These are phyloP conservation scores for Calonectria hongkongensis DNA, from an alignment of 2,329 filamentous ascomycete species.

Conservation along the genomic window DNA sequence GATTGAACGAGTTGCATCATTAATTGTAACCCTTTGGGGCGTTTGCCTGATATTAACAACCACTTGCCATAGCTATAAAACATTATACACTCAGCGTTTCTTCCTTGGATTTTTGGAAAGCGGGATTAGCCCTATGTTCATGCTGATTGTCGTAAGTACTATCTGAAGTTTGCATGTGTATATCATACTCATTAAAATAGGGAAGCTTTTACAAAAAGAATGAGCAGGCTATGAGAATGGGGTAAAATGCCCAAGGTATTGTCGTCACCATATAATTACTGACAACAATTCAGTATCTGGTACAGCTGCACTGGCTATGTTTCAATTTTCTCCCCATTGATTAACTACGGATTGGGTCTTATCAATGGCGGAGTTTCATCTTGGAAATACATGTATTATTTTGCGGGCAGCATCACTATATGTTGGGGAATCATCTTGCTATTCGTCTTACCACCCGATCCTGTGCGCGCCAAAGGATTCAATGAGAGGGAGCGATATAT, in stretches of 20 bases:
- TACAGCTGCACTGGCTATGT: slow-evolving; percentile 67
- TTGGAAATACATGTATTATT: slow-evolving; percentile 53
- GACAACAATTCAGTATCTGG: slow-evolving; percentile 55
- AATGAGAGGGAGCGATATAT: slow-evolving; percentile 54
- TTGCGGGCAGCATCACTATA: slow-evolving; percentile 61
- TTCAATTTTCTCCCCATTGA: slow-evolving; percentile 65
- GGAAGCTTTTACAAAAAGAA: slow-evolving; percentile 64
- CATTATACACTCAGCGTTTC: slow-evolving; percentile 69
- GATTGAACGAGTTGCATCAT: slow-evolving; percentile 66
- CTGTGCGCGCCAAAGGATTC: slow-evolving; percentile 60
- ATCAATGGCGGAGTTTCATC: slow-evolving; percentile 61
- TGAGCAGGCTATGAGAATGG: slow-evolving; percentile 63
- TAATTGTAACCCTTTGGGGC: slow-evolving; percentile 58
- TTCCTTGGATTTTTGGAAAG: slow-evolving; percentile 74
- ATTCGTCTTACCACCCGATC: slow-evolving; percentile 63
- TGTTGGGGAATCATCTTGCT: slow-evolving; percentile 62
- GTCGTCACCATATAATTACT: not conserved
- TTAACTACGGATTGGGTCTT: slow-evolving; percentile 69
- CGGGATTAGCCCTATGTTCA: slow-evolving; percentile 74
- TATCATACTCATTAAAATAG: slow-evolving; percentile 19
- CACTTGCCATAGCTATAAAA: slow-evolving; percentile 60
- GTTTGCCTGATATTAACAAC: slow-evolving; percentile 61
- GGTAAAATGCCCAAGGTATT: slow-evolving; percentile 33
- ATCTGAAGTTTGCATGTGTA: slow-evolving; percentile 26
- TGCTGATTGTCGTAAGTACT: slow-evolving; percentile 67